Base-by-base conservation (phyloP, 1,284 basidiomycete species). In the Ganoderma lingzhi region DNA sequence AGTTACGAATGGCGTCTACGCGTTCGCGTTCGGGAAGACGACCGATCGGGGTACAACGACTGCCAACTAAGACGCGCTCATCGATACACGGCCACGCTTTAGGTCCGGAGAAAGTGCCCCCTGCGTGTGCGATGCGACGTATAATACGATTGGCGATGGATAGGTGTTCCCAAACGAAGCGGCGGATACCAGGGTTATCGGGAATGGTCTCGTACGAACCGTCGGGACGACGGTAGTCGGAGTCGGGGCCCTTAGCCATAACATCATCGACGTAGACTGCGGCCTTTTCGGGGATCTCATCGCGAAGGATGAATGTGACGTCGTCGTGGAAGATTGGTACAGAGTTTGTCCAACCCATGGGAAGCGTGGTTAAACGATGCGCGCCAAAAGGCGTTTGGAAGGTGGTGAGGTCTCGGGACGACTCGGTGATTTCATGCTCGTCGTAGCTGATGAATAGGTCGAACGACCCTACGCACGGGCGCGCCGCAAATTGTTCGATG, bases 291-390 rank as follows among this genome's bases (percentile, higher is more conserved):
- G 79, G 80, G 74, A 84, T 82, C 62, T 84, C 78, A 3, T 72
- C 69, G 44, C 80, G 75, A 0, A 85, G 71, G 39, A 82, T 82
- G 62, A 76, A 78, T 0, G 76, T 78, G 1, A 84, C 73, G 67
- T 81, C 74, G 48, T 78, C 78, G 66, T 83, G 80, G 59, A 82
- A 80, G 15, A 82, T 80, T 0, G 78, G 78, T 0, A 82, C 78
- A 0, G 79, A 83, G 62, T 84, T 83, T 0, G 82, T 83, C 77
- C 77, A 84, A 0, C 83, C 83, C 81, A 82, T 82, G 0, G 82
- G 83, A 0, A 84, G 67, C 0, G 72, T 76, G 0, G 68, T 71
- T 0, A 82, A 74, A 19, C 75, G 73, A 15, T 74, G 64, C 3
- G 74, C 72, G 14, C 79, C 76, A 48, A 70, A 65, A 2, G 44